A percentile compares a stretch with the other conserved stretches of the same genome.
Conservation (phyloP, 1,284 basidiomycete species). For the Coriolopsis trogii region DNA sequence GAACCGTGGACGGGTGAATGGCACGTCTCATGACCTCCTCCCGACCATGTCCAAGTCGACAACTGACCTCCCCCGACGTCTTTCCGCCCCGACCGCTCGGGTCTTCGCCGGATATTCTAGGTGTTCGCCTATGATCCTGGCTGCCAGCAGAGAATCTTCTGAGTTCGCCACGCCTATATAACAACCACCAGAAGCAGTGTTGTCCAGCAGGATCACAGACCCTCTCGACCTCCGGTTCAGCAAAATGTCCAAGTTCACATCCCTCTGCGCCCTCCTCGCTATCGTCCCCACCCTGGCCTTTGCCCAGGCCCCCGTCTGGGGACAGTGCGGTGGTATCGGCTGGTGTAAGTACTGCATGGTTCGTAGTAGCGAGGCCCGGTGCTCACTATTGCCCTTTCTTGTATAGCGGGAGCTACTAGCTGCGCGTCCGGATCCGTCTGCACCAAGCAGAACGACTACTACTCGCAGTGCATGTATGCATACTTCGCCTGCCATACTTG, state of each 20-base stretch:
- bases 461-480: conserved; percentile 60
- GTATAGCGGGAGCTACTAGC: conserved; percentile 49
- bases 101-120: conserved; percentile 44
- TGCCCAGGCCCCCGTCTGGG: conserved; percentile 47
- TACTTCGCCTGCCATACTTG: not conserved
- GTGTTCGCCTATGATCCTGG: conserved; percentile 13
- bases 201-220: conserved; percentile 21
- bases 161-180: conserved; percentile 16
- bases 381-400: conserved; percentile 4
- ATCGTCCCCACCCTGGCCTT: conserved; percentile 47
- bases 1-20: conserved; percentile 20
- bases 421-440: conserved; percentile 44
- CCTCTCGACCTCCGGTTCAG: conserved; percentile 18
- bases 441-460: conserved; percentile 49
- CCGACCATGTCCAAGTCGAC: conserved; percentile 13
- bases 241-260: conserved; percentile 52
- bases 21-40: conserved; percentile 26
- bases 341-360: conserved; percentile 47
- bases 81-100: conserved; percentile 45
- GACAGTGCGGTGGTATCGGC: conserved; percentile 54
- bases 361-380: not conserved
- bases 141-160: conserved; percentile 5
- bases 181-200: conserved; percentile 5
- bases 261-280: conserved; percentile 49
- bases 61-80: conserved; percentile 43